These are phyloP conservation scores for Actinomucor elegans DNA, from an alignment of 371 early-diverging fungal genomes.

Conservation along the genomic window DNA sequence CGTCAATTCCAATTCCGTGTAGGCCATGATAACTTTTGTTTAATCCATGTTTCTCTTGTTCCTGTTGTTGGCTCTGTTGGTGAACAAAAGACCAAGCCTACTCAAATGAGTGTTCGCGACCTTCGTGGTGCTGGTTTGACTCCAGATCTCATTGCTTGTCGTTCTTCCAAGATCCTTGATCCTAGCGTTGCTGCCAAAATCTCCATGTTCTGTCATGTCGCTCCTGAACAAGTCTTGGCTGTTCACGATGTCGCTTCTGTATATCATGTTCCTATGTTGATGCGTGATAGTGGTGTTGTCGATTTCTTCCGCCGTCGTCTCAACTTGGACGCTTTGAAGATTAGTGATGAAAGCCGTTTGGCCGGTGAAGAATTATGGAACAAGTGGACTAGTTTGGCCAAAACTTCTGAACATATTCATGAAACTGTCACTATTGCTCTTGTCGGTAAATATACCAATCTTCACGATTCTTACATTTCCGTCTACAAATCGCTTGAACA, in stretches of 20 bases:
- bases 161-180: conserved; percentile 81
- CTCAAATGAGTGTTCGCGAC: conserved; percentile 94
- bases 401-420: conserved; percentile 74
- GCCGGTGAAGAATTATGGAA: conserved; percentile 68
- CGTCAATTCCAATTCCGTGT: conserved; percentile 98
- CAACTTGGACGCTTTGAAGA: conserved; percentile 62
- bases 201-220: conserved; percentile 97
- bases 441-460: conserved; percentile 95
- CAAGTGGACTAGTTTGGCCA: conserved; percentile 86
- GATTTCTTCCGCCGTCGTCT: conserved; percentile 81
- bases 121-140: conserved; percentile 93
- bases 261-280: conserved; percentile 94
- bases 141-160: conserved; percentile 97
- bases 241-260: conserved; percentile 95
- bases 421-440: conserved; percentile 89
- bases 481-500: conserved; percentile 96
- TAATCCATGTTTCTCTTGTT: conserved; percentile 97
- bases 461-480: conserved; percentile 96
- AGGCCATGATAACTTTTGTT: conserved; percentile 93
- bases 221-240: conserved; percentile 82
- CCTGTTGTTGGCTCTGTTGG: conserved; percentile 98
- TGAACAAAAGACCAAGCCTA: conserved; percentile 99
- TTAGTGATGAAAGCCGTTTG: conserved; percentile 48
- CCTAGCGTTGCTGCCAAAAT: conserved; percentile 88
- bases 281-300: conserved; percentile 84